Evolutionary conservation across 768 basidiomycete genomes (phyloP).

Genomic region (Inosperma sp.): DNA sequence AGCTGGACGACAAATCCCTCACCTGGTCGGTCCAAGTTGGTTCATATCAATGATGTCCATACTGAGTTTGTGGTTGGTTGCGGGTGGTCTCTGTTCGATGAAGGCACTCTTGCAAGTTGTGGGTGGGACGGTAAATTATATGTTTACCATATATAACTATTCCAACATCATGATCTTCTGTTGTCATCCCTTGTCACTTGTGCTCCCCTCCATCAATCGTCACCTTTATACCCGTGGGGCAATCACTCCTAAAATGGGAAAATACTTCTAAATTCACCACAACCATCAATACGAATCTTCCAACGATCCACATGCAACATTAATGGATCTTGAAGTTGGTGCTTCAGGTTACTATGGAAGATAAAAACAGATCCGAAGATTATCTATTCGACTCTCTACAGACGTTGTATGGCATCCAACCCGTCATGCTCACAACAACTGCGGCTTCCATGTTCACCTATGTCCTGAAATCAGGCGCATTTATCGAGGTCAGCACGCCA

Average conservation of each 20-base stretch:
- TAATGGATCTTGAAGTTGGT: neutral
- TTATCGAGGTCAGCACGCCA: slow-evolving; percentile 52
- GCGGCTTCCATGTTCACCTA: slow-evolving; percentile 50
- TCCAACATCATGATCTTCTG: neutral
- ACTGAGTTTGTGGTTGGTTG: slow-evolving; percentile 94
- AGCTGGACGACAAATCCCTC: slow-evolving; percentile 73
- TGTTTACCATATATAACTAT: slow-evolving; percentile 55
- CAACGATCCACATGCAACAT: too few relatives aligned
- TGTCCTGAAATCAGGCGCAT: too few relatives aligned
- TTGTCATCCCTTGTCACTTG: too few relatives aligned
- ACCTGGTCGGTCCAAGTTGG: slow-evolving; percentile 45
- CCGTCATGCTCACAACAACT: slow-evolving; percentile 55
- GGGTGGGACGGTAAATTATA: slow-evolving; percentile 87
- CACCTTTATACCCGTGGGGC: too few relatives aligned
- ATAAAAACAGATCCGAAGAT: slow-evolving; percentile 48
- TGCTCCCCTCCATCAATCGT: too few relatives aligned
- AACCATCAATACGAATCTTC: too few relatives aligned
- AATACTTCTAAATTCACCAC: too few relatives aligned
- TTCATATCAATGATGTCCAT: slow-evolving; percentile 79
- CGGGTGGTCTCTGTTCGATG: slow-evolving; percentile 88
- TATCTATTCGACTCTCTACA: slow-evolving; percentile 62
- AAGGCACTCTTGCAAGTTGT: slow-evolving; percentile 82
- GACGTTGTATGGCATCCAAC: slow-evolving; percentile 56
- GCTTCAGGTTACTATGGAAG: neutral
- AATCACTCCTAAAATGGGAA: too few relatives aligned